phyloP scores from a whole-genome alignment of 129 eudicot genomes.

The Cynara cardunculus region DNA sequence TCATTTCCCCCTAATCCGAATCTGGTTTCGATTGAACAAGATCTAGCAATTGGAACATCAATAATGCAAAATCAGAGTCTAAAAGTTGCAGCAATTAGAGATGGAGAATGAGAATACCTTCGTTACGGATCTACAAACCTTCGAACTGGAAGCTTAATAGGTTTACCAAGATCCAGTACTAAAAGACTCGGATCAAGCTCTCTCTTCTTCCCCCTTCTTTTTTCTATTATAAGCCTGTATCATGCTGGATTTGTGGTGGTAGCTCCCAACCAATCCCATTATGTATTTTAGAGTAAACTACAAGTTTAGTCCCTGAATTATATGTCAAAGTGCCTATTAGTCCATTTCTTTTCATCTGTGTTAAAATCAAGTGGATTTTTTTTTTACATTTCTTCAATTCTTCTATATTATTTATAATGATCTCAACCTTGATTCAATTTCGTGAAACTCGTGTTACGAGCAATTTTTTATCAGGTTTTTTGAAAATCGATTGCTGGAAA shows the following conservation, averaged over 20 bases:
- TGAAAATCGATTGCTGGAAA: no score
- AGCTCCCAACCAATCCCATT: neutral
- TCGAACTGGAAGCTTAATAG: neutral
- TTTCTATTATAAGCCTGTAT: slow-evolving; percentile 17
- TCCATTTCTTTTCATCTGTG: neutral
- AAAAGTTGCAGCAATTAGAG: neutral
- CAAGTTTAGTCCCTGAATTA: neutral
- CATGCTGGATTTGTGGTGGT: slow-evolving; percentile 21
- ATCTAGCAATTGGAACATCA: slow-evolving; percentile 15
- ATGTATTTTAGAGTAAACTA: no score
- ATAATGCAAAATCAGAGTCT: neutral
- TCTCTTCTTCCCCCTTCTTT: neutral
- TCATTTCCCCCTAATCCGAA: neutral
- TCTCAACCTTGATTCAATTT: no score
- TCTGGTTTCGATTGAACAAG: slow-evolving; percentile 1
- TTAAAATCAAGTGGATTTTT: no score
- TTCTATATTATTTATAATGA: no score
- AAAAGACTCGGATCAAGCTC: neutral
- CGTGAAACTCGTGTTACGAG: neutral
- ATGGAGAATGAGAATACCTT: slow-evolving; percentile 15
- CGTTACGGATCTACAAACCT: slow-evolving; percentile 17
- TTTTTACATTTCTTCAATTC: no score
- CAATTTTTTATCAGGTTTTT: no score
- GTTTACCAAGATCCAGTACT: neutral
- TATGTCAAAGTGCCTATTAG: neutral